These are phyloP conservation scores for Neurospora cerealis DNA, from an alignment of 495 filamentous ascomycete genomes.

Conservation along the genomic window DNA sequence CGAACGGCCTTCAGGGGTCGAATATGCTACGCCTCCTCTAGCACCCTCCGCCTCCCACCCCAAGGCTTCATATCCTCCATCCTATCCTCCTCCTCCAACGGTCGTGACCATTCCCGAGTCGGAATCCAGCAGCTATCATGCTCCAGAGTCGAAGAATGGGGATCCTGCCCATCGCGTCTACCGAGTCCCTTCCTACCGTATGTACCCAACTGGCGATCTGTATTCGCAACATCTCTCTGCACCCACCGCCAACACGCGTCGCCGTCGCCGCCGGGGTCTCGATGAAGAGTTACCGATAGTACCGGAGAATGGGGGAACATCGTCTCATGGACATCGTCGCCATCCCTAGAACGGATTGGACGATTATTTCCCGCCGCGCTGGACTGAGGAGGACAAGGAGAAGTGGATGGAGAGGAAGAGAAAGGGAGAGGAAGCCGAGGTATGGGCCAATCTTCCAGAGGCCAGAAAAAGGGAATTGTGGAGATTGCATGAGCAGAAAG, in stretches of 20 bases:
- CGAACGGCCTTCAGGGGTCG: background rate
- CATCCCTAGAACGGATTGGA: background rate
- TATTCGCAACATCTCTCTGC: fast-evolving
- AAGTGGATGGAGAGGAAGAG: background rate
- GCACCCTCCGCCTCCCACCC: background rate
- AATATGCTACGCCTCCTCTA: background rate
- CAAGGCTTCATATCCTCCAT: background rate
- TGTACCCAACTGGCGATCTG: background rate
- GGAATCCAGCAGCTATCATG: background rate
- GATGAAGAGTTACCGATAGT: background rate
- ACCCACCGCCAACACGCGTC: background rate
- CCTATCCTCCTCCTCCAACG: background rate
- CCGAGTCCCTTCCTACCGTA: background rate
- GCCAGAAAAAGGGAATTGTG: background rate
- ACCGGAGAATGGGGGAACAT: background rate
- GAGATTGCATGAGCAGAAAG: background rate
- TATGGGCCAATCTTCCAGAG: background rate
- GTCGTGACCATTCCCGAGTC: background rate
- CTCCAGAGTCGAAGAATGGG: fast-evolving
- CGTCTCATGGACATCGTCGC: background rate
- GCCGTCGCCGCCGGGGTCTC: background rate
- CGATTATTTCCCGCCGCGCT: background rate
- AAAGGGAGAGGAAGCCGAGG: background rate
- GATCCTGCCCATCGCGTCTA: background rate
- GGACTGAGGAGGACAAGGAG: background rate